These are phyloP conservation scores for Datisca glomerata DNA, from an alignment of 306 rosid species.

Conservation along the genomic window DNA sequence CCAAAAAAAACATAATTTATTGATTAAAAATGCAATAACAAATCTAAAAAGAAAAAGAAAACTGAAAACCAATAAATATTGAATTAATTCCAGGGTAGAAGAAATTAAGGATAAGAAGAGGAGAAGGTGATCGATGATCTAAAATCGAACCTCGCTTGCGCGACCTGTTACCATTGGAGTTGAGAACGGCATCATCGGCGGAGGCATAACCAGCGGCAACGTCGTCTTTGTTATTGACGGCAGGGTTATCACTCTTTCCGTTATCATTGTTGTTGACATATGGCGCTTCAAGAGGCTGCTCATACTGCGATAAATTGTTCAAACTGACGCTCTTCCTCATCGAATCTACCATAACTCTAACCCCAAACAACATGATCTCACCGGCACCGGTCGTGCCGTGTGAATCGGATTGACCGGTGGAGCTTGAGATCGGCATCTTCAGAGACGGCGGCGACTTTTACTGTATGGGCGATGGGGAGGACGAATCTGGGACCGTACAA, in stretches of 20 bases:
- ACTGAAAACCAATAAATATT: neutral
- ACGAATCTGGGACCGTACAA: constrained; percentile 2
- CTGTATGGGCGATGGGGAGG: neutral
- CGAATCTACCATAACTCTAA: constrained; percentile 81
- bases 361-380: constrained; percentile 89
- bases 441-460: neutral
- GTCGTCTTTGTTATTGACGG: constrained; percentile 30
- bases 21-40: neutral
- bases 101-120: neutral
- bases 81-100: neutral
- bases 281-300: constrained; percentile 34
- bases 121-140: constrained; percentile 10
- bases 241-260: constrained; percentile 8
- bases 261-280: constrained; percentile 2
- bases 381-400: constrained; percentile 27
- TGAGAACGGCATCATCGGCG: constrained; percentile 71
- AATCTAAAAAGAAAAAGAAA: neutral
- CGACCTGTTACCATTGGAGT: constrained; percentile 55
- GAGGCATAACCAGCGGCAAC: constrained; percentile 58
- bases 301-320: constrained; percentile 92
- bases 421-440: constrained; percentile 23
- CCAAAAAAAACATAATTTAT: constrained; percentile 1
- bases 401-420: constrained; percentile 19
- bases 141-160: constrained; percentile 82
- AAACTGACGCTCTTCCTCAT: constrained; percentile 97